Percentiles rank a stretch among this genome's conserved stretches.
phyloP scores from a whole-genome alignment of 768 basidiomycete genomes.

The Termitomyces sp. region DNA sequence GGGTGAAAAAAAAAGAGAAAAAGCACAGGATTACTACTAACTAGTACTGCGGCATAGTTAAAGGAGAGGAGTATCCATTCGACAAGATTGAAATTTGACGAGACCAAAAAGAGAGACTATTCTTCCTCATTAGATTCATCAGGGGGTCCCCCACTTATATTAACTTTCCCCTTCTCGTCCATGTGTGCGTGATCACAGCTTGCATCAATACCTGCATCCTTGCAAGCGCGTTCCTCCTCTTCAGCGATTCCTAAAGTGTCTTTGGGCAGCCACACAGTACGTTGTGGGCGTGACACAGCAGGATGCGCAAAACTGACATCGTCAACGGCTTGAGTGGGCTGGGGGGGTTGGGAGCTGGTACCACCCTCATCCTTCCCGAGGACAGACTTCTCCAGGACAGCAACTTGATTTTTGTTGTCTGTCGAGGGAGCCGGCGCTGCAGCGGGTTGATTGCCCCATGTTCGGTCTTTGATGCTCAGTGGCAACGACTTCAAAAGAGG shows the following conservation, averaged over 20 bases:
- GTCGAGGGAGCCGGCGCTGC: not conserved
- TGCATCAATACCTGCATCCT: constrained; percentile 44
- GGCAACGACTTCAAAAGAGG: constrained; percentile 77
- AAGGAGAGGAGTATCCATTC: not conserved
- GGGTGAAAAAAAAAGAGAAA: not conserved
- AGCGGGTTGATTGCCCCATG: constrained; percentile 27
- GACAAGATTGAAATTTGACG: not conserved
- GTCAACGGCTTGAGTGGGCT: constrained; percentile 17
- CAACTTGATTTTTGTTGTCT: not conserved
- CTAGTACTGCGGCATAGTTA: not conserved
- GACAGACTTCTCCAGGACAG: not conserved
- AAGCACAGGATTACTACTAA: not conserved
- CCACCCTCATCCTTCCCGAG: constrained; percentile 3
- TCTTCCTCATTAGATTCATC: constrained; percentile 10
- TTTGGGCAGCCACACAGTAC: constrained; percentile 78
- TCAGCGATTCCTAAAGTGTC: constrained; percentile 63
- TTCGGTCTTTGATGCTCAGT: constrained; percentile 69
- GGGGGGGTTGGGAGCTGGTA: not conserved
- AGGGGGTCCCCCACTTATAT: constrained; percentile 37
- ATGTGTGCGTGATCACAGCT: constrained; percentile 47
- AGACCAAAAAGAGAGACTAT: not conserved
- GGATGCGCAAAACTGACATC: constrained; percentile 86
- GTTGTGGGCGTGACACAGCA: constrained; percentile 66
- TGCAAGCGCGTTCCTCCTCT: constrained; percentile 56
- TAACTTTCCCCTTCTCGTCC: constrained; percentile 57